Conservation (phyloP, 345 rosid genomes). For the Turritis glabra region DNA sequence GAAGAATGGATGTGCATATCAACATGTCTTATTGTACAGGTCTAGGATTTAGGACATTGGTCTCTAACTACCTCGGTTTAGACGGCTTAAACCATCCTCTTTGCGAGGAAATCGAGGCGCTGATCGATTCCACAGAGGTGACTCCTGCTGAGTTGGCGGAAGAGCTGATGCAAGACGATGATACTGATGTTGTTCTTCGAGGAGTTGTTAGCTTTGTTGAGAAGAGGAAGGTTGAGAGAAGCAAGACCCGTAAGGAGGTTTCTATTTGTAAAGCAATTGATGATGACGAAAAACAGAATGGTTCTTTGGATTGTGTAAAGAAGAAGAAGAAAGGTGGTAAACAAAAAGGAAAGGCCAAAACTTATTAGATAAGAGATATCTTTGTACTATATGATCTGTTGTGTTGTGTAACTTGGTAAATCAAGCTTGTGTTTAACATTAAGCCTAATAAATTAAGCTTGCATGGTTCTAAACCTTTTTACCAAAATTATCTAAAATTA, state of each 20-base stretch:
- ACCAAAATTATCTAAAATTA: too few species aligned
- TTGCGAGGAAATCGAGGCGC: slow-evolving; percentile 37
- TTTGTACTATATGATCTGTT: neutral
- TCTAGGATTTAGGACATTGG: slow-evolving; percentile 47
- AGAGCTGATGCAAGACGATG: slow-evolving; percentile 52
- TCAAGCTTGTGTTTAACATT: neutral
- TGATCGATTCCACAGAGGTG: slow-evolving; percentile 40
- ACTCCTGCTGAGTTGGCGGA: slow-evolving; percentile 56
- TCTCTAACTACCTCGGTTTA: slow-evolving; percentile 43
- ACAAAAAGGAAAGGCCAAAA: neutral
- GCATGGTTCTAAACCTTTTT: neutral
- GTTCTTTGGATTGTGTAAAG: neutral
- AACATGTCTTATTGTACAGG: slow-evolving; percentile 46
- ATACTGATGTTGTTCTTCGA: slow-evolving; percentile 41
- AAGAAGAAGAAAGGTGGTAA: neutral
- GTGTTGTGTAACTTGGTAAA: neutral
- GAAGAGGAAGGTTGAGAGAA: slow-evolving; percentile 37
- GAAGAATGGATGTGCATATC: slow-evolving; percentile 52
- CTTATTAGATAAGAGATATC: neutral
- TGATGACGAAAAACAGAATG: neutral
- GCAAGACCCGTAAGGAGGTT: slow-evolving; percentile 8
- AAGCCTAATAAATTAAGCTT: neutral
- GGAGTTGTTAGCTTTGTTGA: slow-evolving; percentile 44
- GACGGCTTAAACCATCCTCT: slow-evolving; percentile 36
- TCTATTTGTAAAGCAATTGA: neutral